A percentile compares a stretch with the other conserved stretches of the same genome.
Conservation (phyloP, 345 rosid genomes). For the Populus davidiana region DNA sequence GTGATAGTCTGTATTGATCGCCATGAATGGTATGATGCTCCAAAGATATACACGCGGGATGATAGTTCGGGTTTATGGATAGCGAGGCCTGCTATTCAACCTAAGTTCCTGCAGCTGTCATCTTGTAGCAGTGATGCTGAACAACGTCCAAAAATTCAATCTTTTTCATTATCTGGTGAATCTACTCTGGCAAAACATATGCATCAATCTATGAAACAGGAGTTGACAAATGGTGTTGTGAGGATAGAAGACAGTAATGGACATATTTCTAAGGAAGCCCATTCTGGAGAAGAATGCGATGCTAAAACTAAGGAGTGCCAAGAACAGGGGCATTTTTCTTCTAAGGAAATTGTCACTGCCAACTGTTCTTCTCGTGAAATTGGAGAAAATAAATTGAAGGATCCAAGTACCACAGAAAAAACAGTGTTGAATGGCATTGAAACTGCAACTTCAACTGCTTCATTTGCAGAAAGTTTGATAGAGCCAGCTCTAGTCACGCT, state of each 20-base stretch:
- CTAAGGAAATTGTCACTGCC: slow-evolving; percentile 40
- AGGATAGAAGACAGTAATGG: slow-evolving; percentile 35
- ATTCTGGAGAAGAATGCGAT: slow-evolving; percentile 47
- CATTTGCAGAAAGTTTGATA: slow-evolving; percentile 72
- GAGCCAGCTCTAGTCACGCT: slow-evolving; percentile 95
- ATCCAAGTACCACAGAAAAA: slow-evolving; percentile 43
- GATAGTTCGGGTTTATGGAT: slow-evolving; percentile 88
- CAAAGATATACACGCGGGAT: slow-evolving; percentile 84
- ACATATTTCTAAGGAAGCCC: slow-evolving; percentile 37
- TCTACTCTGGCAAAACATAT: slow-evolving; percentile 38
- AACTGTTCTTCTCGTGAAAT: slow-evolving; percentile 43
- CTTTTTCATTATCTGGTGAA: slow-evolving; percentile 34
- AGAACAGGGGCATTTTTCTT: slow-evolving; percentile 48
- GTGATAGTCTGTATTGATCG: slow-evolving; percentile 81
- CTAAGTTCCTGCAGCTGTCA: slow-evolving; percentile 26
- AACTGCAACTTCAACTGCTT: slow-evolving; percentile 51
- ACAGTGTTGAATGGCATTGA: slow-evolving; percentile 41
- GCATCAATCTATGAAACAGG: slow-evolving; percentile 46
- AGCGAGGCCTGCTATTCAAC: slow-evolving; percentile 55
- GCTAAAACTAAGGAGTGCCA: slow-evolving; percentile 61
- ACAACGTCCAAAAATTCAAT: slow-evolving; percentile 25
- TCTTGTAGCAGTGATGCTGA: slow-evolving; percentile 37
- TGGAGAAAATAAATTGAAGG: slow-evolving; percentile 47
- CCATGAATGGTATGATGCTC: slow-evolving; percentile 96
- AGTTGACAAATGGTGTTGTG: slow-evolving; percentile 46